These are phyloP conservation scores for Corchorus capsularis DNA, from an alignment of 345 rosid genomes.

Conservation along the genomic window DNA sequence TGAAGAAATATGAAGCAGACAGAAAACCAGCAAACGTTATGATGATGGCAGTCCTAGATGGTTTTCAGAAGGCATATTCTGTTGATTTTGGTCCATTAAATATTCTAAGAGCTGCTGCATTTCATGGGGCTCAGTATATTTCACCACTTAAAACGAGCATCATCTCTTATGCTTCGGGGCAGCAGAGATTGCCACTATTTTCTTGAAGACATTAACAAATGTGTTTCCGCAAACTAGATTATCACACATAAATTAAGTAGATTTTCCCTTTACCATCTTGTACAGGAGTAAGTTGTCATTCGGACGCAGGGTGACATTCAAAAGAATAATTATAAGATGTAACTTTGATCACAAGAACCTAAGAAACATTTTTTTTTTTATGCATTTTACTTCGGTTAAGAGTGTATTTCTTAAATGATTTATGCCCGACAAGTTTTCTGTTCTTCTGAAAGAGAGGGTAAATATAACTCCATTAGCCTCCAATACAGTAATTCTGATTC, in stretches of 20 bases:
- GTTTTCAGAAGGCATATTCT: slow-evolving; percentile 82
- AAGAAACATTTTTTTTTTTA: not conserved
- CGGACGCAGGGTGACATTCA: not conserved
- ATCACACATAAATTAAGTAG: too few relatives aligned
- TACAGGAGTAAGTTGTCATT: not conserved
- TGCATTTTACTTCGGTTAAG: not conserved
- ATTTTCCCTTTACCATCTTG: not conserved
- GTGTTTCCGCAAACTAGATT: not conserved
- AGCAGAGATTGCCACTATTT: slow-evolving; percentile 60
- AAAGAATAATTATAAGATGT: not conserved
- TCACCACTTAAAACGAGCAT: slow-evolving; percentile 79
- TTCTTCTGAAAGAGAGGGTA: not conserved
- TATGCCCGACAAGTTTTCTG: not conserved
- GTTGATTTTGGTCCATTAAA: slow-evolving; percentile 86
- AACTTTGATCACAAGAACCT: not conserved
- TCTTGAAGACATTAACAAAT: slow-evolving; percentile 17
- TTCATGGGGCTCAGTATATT: slow-evolving; percentile 74
- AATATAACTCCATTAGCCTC: not conserved
- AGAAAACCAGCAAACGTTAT: slow-evolving; percentile 74
- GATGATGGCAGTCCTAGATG: slow-evolving; percentile 92
- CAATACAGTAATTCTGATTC: not conserved
- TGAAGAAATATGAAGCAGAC: slow-evolving; percentile 76
- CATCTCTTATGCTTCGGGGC: slow-evolving; percentile 86
- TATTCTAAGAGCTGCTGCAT: slow-evolving; percentile 76
- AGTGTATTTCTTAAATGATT: not conserved